phyloP scores from a whole-genome alignment of 192 early-diverging fungal genomes.

The Rhizophagus clarus region DNA sequence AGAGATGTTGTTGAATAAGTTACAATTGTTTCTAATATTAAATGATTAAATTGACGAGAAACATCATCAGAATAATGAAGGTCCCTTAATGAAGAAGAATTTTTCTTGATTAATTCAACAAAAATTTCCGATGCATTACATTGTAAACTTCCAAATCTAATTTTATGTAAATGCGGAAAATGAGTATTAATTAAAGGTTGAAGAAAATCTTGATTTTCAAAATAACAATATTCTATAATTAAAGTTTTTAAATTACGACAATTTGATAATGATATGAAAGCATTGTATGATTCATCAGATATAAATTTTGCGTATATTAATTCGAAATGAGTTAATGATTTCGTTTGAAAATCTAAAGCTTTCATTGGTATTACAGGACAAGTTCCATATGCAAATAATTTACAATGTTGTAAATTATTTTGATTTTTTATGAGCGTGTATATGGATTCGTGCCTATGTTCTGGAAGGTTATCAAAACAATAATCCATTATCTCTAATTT shows the following conservation, averaged over 20 bases:
- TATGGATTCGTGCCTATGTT: neutral
- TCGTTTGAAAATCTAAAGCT: neutral
- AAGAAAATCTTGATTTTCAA: neutral
- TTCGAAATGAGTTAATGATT: constrained; percentile 16
- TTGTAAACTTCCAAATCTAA: neutral
- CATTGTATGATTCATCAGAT: neutral
- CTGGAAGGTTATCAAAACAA: neutral
- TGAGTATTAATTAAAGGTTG: neutral
- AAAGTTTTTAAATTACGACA: neutral
- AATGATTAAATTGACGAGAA: neutral
- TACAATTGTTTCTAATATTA: neutral
- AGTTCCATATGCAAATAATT: constrained; percentile 15
- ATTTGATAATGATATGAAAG: neutral
- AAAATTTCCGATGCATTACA: neutral
- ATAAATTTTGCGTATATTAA: constrained; percentile 9
- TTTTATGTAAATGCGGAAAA: neutral
- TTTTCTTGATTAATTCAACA: neutral
- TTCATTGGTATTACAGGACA: neutral
- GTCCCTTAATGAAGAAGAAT: neutral
- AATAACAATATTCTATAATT: constrained; percentile 1
- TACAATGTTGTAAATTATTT: neutral
- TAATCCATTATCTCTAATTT: constrained; percentile 18
- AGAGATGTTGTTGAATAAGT: neutral
- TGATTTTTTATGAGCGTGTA: neutral
- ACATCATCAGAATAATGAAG: constrained; percentile 12